Evolutionary conservation across 2,329 filamentous ascomycete genomes (phyloP), one percentile per base, ranked within the genome.

Genomic region (Samsoniella hepiali): DNA sequence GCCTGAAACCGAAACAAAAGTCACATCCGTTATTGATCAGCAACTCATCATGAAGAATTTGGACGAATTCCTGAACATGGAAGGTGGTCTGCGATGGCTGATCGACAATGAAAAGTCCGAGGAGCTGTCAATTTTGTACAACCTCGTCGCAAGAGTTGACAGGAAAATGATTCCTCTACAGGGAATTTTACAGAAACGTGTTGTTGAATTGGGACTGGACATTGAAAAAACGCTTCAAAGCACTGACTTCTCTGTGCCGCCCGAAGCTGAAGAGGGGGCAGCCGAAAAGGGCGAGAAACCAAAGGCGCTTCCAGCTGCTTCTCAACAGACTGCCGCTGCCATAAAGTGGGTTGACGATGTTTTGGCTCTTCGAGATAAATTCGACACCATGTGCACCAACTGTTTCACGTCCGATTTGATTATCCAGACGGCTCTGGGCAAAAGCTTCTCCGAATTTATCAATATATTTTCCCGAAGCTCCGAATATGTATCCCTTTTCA

Each of bases 321-420:
- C 91, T 34, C 89, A 92, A 73, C 89, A 93, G 72, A 98, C 95
- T 0, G 84, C 87, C 0, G 90, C 93, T 1, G 95, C 95, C 0
- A 90, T 98, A 69, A 91, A 91, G 70, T 99, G 95, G 95, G 94
- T 98, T 2, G 91, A 96, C 69, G 93, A 97, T 69, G 91, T 98
- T 2, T 79, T 99, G 55, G 77, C 78, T 22, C 80, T 99, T 34
- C 97, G 98, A 75, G 88, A 90, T 69, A 96, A 95, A 72, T 98
- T 97, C 70, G 93, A 98, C 73, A 82, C 77, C 13, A 84, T 99
- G 65, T 93, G 89, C 86, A 79, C 78, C 49, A 75, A 78, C 11
- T 91, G 93, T 50, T 96, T 98, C 73, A 75, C 83, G 29, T 82
- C 84, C 50, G 93, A 98, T 70, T 83, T 92, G 45, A 82, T 87